Base-by-base conservation (phyloP, 2,329 filamentous ascomycete species). In the Aspergillus pseudoterreus region DNA sequence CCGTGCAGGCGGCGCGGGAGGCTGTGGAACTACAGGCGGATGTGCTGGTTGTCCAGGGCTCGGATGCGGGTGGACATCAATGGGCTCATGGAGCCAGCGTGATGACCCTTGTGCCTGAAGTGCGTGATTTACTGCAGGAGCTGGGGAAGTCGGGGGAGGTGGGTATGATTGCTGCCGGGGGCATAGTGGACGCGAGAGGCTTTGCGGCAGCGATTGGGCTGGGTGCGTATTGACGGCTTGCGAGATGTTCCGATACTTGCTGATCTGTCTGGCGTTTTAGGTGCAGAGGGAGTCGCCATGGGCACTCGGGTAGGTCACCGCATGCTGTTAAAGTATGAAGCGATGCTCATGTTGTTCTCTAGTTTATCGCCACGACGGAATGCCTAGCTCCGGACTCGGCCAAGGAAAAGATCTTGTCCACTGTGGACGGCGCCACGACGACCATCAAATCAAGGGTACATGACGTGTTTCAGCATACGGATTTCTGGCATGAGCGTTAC, bases 31-130 rank as follows among this genome's bases (percentile, higher is more conserved):
- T 36, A 14, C 27, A 32, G 11, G 21, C 35, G 17, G 44, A 46
- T 46, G 21, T 38, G 11, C 32, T 46, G n/a, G 44, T 36, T 3
- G 44, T 46, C 8, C 44, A 46, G 44, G 44, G 44, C 10, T 21
- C 44, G 11, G 44, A 46, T 38, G 44, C 44, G 8, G 44, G 44
- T 14, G 44, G 44, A 3, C 44, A 46, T 24, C 44, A 46, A 30
- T 46, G 32, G 12, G 30, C 30, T 10, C 44, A 46, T 30, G 44
- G 44, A 17, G 44, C 44, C 1, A 22, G 44, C 38, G 8, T 46
- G 11, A 38, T 46, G 17, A 24, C 44, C 17, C 14, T 46, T 14
- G 6, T 46, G 19, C 44, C 44, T 21, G 44, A 46, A 11, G 32
- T 46, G 11, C 11, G 6, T 10, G 30, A 35, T 22, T 30, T 46